Percentiles rank a stretch among this genome's conserved stretches.
Evolutionary conservation across 2,329 filamentous ascomycete species (phyloP).

Genomic region (Hypoxylon sp.): DNA sequence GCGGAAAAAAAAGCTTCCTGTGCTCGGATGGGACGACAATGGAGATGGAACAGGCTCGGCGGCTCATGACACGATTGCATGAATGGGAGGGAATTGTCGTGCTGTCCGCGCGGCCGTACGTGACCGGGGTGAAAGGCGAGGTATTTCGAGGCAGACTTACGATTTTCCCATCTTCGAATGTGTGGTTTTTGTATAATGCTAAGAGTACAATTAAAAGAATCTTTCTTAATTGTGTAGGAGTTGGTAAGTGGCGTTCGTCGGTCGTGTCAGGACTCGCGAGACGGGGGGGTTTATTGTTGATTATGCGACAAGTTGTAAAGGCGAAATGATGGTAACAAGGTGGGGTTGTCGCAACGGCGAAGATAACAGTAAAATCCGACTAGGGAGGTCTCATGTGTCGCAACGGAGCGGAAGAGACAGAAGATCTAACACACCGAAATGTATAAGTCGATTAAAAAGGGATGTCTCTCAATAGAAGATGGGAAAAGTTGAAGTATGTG

Average conservation of each 20-base stretch:
- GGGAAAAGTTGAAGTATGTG: constrained; percentile 3
- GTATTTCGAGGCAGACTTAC: constrained; percentile 37
- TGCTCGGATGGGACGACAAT: constrained; percentile 3
- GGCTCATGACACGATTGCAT: constrained; percentile 6
- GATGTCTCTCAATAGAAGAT: too few species aligned
- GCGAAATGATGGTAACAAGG: constrained; percentile 31
- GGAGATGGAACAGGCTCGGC: constrained; percentile 11
- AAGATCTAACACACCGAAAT: constrained; percentile 6
- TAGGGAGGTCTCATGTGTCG: constrained; percentile 28
- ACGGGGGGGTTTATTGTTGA: constrained; percentile 28
- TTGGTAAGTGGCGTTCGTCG: too few species aligned
- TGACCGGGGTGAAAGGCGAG: constrained; percentile 8
- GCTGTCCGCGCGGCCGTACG: constrained; percentile 14
- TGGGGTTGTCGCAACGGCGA: constrained; percentile 41
- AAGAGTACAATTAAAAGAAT: constrained; percentile 7
- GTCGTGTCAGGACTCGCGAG: constrained; percentile 14
- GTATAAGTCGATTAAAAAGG: constrained; percentile 2
- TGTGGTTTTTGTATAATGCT: constrained; percentile 5
- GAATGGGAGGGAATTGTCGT: constrained; percentile 19
- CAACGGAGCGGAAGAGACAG: constrained; percentile 8
- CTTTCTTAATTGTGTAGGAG: constrained; percentile 3
- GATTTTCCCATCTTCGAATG: constrained; percentile 43
- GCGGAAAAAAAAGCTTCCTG: too few species aligned
- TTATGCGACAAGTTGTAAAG: constrained; percentile 39
- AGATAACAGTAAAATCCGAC: constrained; percentile 36